Percentiles rank a stretch among this genome's conserved stretches.
Evolutionary conservation across 1,284 basidiomycete genomes (phyloP).

Genomic region (Malassezia globosa): DNA sequence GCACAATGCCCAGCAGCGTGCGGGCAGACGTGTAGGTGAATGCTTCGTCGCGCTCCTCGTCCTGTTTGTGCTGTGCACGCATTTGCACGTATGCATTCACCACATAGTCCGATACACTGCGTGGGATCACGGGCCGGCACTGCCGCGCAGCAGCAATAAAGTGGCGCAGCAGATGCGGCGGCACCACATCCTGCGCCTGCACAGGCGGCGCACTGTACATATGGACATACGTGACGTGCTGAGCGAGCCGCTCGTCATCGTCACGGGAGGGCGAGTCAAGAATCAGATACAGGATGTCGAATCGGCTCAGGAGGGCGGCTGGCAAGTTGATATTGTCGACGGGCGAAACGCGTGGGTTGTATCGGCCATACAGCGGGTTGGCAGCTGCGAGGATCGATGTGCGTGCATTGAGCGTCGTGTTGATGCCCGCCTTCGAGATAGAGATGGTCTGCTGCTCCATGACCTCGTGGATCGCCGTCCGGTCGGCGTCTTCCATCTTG

Average conservation of each 20-base stretch:
- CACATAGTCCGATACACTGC: conserved; percentile 77
- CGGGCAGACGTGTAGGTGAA: conserved; percentile 93
- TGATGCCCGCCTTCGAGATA: conserved; percentile 97
- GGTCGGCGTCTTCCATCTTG: conserved; percentile 97
- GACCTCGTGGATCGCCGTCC: conserved; percentile 98
- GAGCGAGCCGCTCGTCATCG: conserved; percentile 86
- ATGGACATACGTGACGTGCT: conserved; percentile 95
- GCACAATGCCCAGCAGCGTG: conserved; percentile 84
- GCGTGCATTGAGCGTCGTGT: conserved; percentile 94
- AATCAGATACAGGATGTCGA: conserved; percentile 92
- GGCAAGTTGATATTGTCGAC: conserved; percentile 99
- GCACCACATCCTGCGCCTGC: conserved; percentile 59
- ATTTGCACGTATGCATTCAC: conserved; percentile 91
- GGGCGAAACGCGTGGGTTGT: conserved; percentile 92
- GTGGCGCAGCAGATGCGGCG: conserved; percentile 80
- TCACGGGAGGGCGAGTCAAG: conserved; percentile 88
- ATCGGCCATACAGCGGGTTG: conserved; percentile 93
- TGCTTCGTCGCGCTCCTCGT: conserved; percentile 74
- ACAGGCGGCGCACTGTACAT: conserved; percentile 86
- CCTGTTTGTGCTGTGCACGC: conserved; percentile 80
- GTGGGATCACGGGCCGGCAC: conserved; percentile 74
- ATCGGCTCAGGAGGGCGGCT: conserved; percentile 85
- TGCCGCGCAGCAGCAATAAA: conserved; percentile 90
- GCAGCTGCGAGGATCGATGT: conserved; percentile 96
- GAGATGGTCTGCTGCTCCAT: conserved; percentile 99